phyloP scores from a whole-genome alignment of 2,329 filamentous ascomycete genomes.

The Cyphellophora europaea region DNA sequence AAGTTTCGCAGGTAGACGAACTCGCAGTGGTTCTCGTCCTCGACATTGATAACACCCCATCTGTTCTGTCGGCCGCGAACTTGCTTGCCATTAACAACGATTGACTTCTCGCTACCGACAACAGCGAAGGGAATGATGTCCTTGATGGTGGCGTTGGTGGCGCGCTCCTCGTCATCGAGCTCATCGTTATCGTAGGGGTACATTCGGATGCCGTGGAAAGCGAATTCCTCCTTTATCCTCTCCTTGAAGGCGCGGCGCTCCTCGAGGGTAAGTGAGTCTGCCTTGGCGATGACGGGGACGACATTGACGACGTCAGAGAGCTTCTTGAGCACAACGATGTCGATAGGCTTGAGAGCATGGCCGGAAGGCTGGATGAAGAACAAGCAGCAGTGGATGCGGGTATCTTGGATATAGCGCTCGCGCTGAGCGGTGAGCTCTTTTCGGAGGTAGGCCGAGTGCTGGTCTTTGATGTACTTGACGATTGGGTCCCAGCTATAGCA shows the following conservation, averaged over 20 bases:
- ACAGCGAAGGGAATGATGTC: conserved; percentile 94
- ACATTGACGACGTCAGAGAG: conserved; percentile 98
- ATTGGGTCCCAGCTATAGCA: conserved; percentile 80
- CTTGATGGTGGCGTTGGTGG: conserved; percentile 94
- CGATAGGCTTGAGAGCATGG: conserved; percentile 96
- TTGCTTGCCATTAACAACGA: conserved; percentile 94
- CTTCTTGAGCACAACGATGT: conserved; percentile 99
- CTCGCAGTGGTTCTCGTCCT: conserved; percentile 99
- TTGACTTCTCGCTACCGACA: conserved; percentile 94
- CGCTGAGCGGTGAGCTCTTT: conserved; percentile 99
- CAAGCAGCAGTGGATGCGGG: conserved; percentile 96
- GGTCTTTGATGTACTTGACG: conserved; percentile 99
- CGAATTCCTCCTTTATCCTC: conserved; percentile 98
- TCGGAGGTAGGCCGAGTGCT: conserved; percentile 97
- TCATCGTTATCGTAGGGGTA: conserved; percentile 99
- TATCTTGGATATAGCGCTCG: conserved; percentile 98
- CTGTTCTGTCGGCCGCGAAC: conserved; percentile 97
- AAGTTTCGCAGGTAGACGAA: conserved; percentile 98
- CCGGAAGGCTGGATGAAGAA: conserved; percentile 99
- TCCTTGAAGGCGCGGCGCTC: conserved; percentile 97
- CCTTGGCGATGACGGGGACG: conserved; percentile 96
- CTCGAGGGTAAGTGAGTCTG: conserved; percentile 89
- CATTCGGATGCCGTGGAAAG: conserved; percentile 99
- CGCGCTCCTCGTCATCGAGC: conserved; percentile 92
- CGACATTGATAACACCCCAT: conserved; percentile 99